phyloP scores from a whole-genome alignment of 225 moss, liverwort and hornwort genomes.

The Marchantia paleacea region DNA sequence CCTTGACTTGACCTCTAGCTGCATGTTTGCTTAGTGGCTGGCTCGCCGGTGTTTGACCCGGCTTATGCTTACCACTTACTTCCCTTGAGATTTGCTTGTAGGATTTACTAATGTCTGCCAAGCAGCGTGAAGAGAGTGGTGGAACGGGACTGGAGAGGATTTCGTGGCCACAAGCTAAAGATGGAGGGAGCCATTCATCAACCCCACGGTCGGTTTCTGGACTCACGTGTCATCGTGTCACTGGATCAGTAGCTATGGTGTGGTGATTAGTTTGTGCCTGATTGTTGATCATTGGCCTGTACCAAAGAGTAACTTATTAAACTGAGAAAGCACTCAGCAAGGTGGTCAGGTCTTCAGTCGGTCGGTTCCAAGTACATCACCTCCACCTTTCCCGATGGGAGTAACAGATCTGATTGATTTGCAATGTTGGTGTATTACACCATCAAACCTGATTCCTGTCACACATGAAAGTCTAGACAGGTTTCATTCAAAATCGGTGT shows the following conservation, averaged over 20 bases:
- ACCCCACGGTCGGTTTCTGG: slow-evolving; percentile 99
- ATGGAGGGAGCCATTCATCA: slow-evolving; percentile 67
- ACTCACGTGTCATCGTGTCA: slow-evolving; percentile 89
- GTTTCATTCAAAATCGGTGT: slow-evolving; percentile 5
- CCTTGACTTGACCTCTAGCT: slow-evolving; percentile 60
- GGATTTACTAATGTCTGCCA: slow-evolving; percentile 82
- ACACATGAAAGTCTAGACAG: slow-evolving; percentile 6
- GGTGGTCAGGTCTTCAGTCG: slow-evolving; percentile 54
- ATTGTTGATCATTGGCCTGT: slow-evolving; percentile 63
- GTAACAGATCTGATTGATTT: slow-evolving; percentile 27
- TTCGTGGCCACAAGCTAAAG: slow-evolving; percentile 59
- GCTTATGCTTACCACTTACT: slow-evolving; percentile 68
- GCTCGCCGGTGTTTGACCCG: slow-evolving; percentile 53
- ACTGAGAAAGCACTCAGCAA: slow-evolving; percentile 59
- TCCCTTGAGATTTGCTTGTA: slow-evolving; percentile 76
- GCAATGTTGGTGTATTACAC: slow-evolving; percentile 12
- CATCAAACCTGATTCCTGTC: slow-evolving; percentile 12
- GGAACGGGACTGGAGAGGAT: slow-evolving; percentile 67
- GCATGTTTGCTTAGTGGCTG: slow-evolving; percentile 61
- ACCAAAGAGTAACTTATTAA: slow-evolving; percentile 50
- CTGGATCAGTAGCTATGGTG: slow-evolving; percentile 83
- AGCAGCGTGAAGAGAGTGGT: slow-evolving; percentile 58
- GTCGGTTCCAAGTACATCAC: slow-evolving; percentile 33
- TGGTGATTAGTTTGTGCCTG: slow-evolving; percentile 66
- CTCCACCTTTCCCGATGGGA: slow-evolving; percentile 39